Evolutionary conservation across 805 yeast genomes (phyloP).

Genomic region (Wickerhamiella nectarea): DNA sequence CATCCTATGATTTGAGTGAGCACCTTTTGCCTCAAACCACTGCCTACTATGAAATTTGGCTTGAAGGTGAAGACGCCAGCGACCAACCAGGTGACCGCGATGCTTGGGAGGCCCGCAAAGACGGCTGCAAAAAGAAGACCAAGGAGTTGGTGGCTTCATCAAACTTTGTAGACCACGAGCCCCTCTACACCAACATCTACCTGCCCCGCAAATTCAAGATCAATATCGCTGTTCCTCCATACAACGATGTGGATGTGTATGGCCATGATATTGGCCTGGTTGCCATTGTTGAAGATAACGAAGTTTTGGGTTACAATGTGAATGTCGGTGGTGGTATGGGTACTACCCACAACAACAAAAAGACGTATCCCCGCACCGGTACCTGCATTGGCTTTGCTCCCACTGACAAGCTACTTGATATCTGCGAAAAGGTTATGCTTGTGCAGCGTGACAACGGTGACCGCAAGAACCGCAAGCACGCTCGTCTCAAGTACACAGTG

Average conservation of each 20-base stretch:
- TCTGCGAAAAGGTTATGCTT: constrained; percentile 82
- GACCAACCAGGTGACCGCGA: constrained; percentile 56
- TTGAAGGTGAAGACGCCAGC: constrained; percentile 65
- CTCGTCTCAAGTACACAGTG: constrained; percentile 90
- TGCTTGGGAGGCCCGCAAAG: constrained; percentile 49
- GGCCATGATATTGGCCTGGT: constrained; percentile 90
- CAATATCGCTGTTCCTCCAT: constrained; percentile 90
- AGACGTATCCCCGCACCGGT: constrained; percentile 93
- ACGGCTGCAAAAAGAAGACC: constrained; percentile 59
- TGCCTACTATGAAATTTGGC: constrained; percentile 95
- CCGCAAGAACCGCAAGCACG: constrained; percentile 92
- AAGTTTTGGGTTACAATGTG: constrained; percentile 70
- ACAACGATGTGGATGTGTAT: constrained; percentile 90
- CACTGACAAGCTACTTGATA: constrained; percentile 54
- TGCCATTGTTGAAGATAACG: constrained; percentile 51
- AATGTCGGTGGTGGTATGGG: constrained; percentile 99
- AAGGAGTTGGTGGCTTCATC: constrained; percentile 79
- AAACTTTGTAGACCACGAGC: constrained; percentile 68
- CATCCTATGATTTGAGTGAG: constrained; percentile 58
- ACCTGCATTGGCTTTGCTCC: constrained; percentile 67
- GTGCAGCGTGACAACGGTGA: constrained; percentile 94
- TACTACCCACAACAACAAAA: constrained; percentile 88
- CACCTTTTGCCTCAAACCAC: constrained; percentile 80
- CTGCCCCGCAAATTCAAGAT: constrained; percentile 92
- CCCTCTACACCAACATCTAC: constrained; percentile 73